These are phyloP conservation scores for Rostrohypoxylon terebratum DNA, from an alignment of 495 filamentous ascomycete genomes.

Conservation along the genomic window DNA sequence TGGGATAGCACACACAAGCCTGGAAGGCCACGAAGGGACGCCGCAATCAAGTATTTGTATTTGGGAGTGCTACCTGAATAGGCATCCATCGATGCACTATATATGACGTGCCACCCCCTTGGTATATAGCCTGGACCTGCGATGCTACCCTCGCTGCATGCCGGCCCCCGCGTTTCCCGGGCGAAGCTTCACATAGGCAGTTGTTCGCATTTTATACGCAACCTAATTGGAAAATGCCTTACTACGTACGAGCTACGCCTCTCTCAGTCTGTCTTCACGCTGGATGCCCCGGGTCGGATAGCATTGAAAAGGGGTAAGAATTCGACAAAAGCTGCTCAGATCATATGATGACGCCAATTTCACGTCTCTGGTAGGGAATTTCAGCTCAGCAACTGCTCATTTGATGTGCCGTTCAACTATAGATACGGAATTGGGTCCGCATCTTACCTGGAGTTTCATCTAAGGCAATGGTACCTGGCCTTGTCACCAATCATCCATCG, in stretches of 20 bases:
- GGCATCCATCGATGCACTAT: not conserved
- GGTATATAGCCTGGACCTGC: not conserved
- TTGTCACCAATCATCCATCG: slow-evolving; percentile 7
- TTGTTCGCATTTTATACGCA: not conserved
- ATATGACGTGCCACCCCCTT: slow-evolving; percentile 4
- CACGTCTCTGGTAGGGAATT: not conserved
- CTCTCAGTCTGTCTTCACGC: not conserved
- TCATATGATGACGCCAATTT: not conserved
- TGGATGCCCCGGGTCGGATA: not conserved
- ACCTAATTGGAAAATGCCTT: not conserved
- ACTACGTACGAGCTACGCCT: not conserved
- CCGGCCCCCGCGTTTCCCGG: not conserved
- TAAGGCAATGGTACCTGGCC: slow-evolving; percentile 16
- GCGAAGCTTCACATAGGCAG: not conserved
- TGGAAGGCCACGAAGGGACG: not conserved
- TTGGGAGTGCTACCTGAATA: not conserved
- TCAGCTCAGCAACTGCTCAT: not conserved
- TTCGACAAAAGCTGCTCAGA: not conserved
- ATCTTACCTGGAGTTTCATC: slow-evolving; percentile 9
- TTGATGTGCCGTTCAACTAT: not conserved
- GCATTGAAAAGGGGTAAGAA: not conserved
- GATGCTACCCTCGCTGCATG: slow-evolving; percentile 15
- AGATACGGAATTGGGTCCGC: not conserved
- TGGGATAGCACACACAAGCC: not conserved
- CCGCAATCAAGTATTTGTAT: slow-evolving; percentile 14